Conservation (phyloP, 1,284 basidiomycete species). For the Ganoderma multipileum region DNA sequence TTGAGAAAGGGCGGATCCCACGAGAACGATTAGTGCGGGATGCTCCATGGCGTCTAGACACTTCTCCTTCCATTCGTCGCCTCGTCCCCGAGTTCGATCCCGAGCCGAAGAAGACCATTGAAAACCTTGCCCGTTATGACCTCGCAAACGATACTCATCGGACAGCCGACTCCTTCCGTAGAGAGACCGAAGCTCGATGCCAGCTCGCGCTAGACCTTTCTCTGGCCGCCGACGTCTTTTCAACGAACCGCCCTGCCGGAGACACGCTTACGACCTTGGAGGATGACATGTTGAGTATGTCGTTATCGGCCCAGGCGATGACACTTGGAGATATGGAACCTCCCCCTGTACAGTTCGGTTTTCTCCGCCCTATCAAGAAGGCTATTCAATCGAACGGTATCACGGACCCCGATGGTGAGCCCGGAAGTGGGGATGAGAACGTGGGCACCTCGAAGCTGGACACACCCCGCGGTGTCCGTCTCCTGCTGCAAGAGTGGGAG, state of each 20-base stretch:
- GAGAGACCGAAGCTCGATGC: slow-evolving; percentile 62
- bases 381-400: slow-evolving; percentile 2
- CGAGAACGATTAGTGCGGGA: slow-evolving; percentile 45
- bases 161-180: slow-evolving; percentile 47
- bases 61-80: slow-evolving; percentile 50
- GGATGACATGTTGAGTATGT: slow-evolving; percentile 46
- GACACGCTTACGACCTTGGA: slow-evolving; percentile 36
- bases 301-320: slow-evolving; percentile 55
- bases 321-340: slow-evolving; percentile 57
- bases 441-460: slow-evolving; percentile 7
- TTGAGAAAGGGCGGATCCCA: slow-evolving; percentile 55
- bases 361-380: slow-evolving; percentile 56
- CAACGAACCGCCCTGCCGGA: slow-evolving; percentile 42
- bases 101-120: slow-evolving; percentile 43
- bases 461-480: slow-evolving; percentile 60
- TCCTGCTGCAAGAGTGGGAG: slow-evolving; percentile 73
- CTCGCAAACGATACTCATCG: slow-evolving; percentile 46
- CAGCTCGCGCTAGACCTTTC: slow-evolving; percentile 68
- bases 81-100: slow-evolving; percentile 48
- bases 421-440: slow-evolving; percentile 13
- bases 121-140: slow-evolving; percentile 51
- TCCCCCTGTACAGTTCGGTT: slow-evolving; percentile 64
- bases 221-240: slow-evolving; percentile 64
- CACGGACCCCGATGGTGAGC: slow-evolving; percentile 38
- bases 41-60: slow-evolving; percentile 60